Base-by-base conservation (phyloP, 2,329 filamentous ascomycete species). In the Neocatenulostroma microsporum region DNA sequence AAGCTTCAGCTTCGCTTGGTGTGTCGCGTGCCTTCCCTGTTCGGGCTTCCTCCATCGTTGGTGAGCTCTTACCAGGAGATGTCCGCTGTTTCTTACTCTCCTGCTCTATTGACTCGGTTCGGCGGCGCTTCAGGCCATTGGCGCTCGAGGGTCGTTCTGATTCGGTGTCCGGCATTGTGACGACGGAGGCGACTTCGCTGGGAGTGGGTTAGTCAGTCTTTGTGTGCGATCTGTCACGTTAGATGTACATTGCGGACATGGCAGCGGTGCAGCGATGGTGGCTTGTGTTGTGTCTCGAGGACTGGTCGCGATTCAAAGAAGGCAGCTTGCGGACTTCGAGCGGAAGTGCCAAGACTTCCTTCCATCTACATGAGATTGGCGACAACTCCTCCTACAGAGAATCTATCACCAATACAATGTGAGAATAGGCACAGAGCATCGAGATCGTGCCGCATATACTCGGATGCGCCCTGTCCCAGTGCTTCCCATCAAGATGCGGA, bases 31-130 rank as follows among this genome's bases (percentile, higher is more conserved):
- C n/a, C 9, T 8, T 24, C 23, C 39, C 12, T 35, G 37, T 14
- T 37, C 18, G 15, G 14, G 17, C 38, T 11, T 20, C 26, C 34
- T 27, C 31, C 13, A 17, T 15, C 36, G 39, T 27, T 39, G 49
- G 49, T 50, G 47, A 44, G 37, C 28, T 46, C 49, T 55, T 55
- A 53, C 53, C 50, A 44, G 51, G 45, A 45, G 50, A 51, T 41
- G 42, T 48, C 25, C 54, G 50, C 41, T 41, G 46, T 28, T 48
- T 44, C 45, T 57, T 57, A 39, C 36, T 53, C 24, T 45, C 42
- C 28, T 51, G 47, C 27, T 48, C 36, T 15, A 7, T 34, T 36
- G 49, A 47, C n/a, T n/a, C n/a, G n/a, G n/a, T n/a, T n/a, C n/a
- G n/a, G n/a, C n/a, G n/a, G 27, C 54, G 46, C 47, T 56, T 57